These are phyloP conservation scores for Colletotrichum sublineola DNA, from an alignment of 2,329 filamentous ascomycete species.

Conservation along the genomic window DNA sequence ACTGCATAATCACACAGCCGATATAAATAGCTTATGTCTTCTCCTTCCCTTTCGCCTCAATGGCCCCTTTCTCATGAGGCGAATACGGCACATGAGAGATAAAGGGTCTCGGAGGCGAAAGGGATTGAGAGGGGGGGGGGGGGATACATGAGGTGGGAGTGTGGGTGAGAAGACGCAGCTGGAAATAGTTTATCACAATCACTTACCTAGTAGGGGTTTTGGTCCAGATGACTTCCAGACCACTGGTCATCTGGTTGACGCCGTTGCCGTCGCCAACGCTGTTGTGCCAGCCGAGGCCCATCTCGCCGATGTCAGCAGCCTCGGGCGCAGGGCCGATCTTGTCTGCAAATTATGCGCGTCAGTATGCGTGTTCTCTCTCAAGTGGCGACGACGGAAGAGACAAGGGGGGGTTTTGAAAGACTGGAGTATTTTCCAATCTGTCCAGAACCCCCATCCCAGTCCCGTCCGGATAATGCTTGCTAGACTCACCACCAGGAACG, in stretches of 20 bases:
- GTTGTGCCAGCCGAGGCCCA: slow-evolving; percentile 82
- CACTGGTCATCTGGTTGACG: slow-evolving; percentile 80
- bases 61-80: slow-evolving; percentile 12
- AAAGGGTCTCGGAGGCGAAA: slow-evolving; percentile 1
- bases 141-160: neutral
- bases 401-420: neutral
- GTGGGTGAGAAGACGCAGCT: slow-evolving; percentile 9
- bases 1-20: slow-evolving; percentile 38
- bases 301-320: slow-evolving; percentile 72
- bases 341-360: slow-evolving; percentile 56
- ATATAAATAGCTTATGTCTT: slow-evolving; percentile 29
- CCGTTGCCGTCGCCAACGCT: slow-evolving; percentile 75
- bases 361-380: slow-evolving; percentile 20
- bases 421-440: neutral
- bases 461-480: neutral
- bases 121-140: neutral
- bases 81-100: neutral
- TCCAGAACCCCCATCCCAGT: neutral
- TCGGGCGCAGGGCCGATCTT: slow-evolving; percentile 78
- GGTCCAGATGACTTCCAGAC: slow-evolving; percentile 85
- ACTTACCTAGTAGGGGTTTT: slow-evolving; percentile 74
- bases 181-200: slow-evolving; percentile 17
- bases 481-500: slow-evolving; percentile 49
- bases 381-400: neutral
- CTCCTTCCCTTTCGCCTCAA: slow-evolving; percentile 13